Conservation (phyloP, 2,329 filamentous ascomycete genomes). For the Colletotrichum salicis region DNA sequence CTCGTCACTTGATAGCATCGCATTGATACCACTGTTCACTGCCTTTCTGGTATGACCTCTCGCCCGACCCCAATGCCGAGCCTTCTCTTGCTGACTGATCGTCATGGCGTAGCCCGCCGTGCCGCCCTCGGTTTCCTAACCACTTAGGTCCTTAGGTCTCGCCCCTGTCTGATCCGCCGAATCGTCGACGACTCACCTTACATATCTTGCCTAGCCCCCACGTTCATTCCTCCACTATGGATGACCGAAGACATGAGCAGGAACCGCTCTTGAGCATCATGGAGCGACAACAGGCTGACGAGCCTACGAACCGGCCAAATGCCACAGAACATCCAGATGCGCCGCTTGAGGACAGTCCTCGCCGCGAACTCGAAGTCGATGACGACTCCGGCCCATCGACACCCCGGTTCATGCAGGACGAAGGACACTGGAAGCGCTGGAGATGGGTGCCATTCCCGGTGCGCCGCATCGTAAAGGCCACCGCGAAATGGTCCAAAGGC, state of each 20-base stretch:
- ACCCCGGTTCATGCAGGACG: slow-evolving; percentile 71
- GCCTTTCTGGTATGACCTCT: slow-evolving; percentile 21
- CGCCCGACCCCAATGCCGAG: slow-evolving; percentile 26
- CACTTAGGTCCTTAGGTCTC: slow-evolving; percentile 24
- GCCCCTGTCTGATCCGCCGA: slow-evolving; percentile 26
- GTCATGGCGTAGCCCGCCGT: slow-evolving; percentile 26
- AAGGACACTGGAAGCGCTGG: slow-evolving; percentile 59
- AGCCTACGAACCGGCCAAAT: slow-evolving; percentile 31
- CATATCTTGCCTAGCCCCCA: slow-evolving; percentile 26
- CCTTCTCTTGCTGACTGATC: slow-evolving; percentile 35
- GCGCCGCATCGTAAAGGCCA: slow-evolving; percentile 55
- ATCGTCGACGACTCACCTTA: slow-evolving; percentile 19
- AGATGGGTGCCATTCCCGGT: slow-evolving; percentile 69
- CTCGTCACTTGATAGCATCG: slow-evolving; percentile 32
- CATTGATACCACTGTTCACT: slow-evolving; percentile 30
- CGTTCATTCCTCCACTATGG: slow-evolving; percentile 41
- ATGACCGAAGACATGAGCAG: slow-evolving; percentile 45
- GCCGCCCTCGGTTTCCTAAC: slow-evolving; percentile 25
- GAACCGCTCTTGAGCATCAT: slow-evolving; percentile 52
- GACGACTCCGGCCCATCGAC: slow-evolving; percentile 57
- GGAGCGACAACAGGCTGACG: slow-evolving; percentile 44
- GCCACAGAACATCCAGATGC: slow-evolving; percentile 53
- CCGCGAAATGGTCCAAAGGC: slow-evolving; percentile 64
- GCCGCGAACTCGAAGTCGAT: slow-evolving; percentile 58
- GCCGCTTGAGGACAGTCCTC: slow-evolving; percentile 49